Conservation (phyloP, 768 basidiomycete genomes). For the Phylloporus sp. region DNA sequence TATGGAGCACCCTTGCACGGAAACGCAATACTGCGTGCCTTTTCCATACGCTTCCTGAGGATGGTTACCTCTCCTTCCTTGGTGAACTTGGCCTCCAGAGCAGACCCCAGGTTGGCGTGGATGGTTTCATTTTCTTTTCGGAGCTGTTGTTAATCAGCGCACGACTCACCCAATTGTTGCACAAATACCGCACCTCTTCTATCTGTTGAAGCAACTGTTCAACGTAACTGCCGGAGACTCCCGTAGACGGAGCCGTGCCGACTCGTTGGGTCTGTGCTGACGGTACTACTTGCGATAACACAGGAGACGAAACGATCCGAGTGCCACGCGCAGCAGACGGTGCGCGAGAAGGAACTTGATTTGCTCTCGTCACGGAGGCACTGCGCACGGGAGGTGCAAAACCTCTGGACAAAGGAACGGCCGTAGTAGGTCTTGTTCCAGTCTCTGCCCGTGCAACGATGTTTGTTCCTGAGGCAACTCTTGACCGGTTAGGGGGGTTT, state of each 20-base stretch:
- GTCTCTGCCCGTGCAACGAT: constrained; percentile 6
- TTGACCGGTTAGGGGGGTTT: constrained; percentile 11
- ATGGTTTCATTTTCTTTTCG: constrained; percentile 45
- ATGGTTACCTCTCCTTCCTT: constrained; percentile 72
- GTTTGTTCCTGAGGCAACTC: constrained; percentile 7
- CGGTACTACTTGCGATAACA: constrained; percentile 18
- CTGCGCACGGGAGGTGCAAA: constrained; percentile 9
- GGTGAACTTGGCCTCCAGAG: constrained; percentile 45
- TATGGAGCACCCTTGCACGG: neutral
- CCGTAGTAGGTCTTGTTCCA: constrained; percentile 6
- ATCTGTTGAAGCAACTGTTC: constrained; percentile 33
- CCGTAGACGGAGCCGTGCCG: constrained; percentile 2
- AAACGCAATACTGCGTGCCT: constrained; percentile 36
- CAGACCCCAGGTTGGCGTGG: constrained; percentile 42
- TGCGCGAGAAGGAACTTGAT: constrained; percentile 9
- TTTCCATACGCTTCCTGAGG: constrained; percentile 61
- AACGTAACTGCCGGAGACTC: constrained; percentile 1
- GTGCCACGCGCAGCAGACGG: constrained; percentile 14
- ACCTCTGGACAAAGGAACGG: constrained; percentile 12
- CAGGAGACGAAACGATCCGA: constrained; percentile 9
- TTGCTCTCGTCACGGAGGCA: constrained; percentile 8
- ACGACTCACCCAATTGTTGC: constrained; percentile 2
- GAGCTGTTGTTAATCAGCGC: constrained; percentile 37
- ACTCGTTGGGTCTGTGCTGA: constrained; percentile 10
- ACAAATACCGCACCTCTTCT: constrained; percentile 41